phyloP scores from a whole-genome alignment of 2,329 filamentous ascomycete species.

The Stagonosporopsis cucurbitacearum region DNA sequence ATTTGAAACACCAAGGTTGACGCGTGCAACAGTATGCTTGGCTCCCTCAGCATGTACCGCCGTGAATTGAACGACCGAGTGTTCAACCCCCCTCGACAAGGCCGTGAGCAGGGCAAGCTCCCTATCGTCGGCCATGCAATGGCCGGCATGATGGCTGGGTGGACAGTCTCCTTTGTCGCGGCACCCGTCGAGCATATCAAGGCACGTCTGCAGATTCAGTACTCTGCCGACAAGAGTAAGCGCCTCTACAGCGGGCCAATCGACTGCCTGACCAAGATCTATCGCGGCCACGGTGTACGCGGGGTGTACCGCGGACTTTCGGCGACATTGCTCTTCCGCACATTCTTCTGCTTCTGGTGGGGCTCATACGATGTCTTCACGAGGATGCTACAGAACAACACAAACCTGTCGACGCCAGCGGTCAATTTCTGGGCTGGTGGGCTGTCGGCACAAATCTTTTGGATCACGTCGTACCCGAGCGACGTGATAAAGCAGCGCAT shows the following conservation, averaged over 20 bases:
- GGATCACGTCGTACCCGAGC: constrained; percentile 88
- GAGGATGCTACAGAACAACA: constrained; percentile 68
- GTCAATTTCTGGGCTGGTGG: constrained; percentile 99
- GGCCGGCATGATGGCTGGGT: constrained; percentile 84
- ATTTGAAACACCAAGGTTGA: constrained; percentile 16
- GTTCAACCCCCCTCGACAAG: constrained; percentile 64
- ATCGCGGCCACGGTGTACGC: constrained; percentile 68
- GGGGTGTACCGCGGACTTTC: constrained; percentile 86
- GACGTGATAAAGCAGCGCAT: constrained; percentile 96
- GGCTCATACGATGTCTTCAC: constrained; percentile 89
- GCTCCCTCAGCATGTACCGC: constrained; percentile 88
- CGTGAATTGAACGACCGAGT: constrained; percentile 80
- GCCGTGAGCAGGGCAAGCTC: constrained; percentile 59
- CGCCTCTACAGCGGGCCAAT: constrained; percentile 85
- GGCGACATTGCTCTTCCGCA: constrained; percentile 86
- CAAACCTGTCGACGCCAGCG: constrained; percentile 73
- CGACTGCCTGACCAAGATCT: constrained; percentile 75
- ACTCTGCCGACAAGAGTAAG: constrained; percentile 77
- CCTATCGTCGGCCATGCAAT: constrained; percentile 83
- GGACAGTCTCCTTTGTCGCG: constrained; percentile 80
- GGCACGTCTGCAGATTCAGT: constrained; percentile 81
- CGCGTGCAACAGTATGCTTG: constrained; percentile 70
- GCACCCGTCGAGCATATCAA: constrained; percentile 71
- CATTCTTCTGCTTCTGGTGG: constrained; percentile 99
- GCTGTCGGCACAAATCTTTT: constrained; percentile 90